Base-by-base conservation (phyloP, 768 basidiomycete species). In the Phaeolepiota aurea region DNA sequence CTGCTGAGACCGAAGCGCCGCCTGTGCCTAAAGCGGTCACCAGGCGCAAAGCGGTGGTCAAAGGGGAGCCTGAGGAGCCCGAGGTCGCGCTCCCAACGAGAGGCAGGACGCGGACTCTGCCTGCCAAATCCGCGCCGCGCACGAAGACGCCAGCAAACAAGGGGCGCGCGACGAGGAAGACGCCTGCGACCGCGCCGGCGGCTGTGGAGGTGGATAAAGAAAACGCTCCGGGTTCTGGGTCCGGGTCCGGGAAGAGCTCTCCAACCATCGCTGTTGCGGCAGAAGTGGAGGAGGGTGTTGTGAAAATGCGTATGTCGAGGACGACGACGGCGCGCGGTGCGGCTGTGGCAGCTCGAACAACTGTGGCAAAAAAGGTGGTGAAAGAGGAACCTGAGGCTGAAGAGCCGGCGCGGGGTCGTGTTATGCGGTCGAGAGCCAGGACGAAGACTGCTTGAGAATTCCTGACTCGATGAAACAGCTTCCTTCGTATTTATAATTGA, bases 191-290 rank as follows among this genome's bases (percentile, higher is more conserved):
- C 18, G 61, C 58, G 13, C 61, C 65, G 21, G 55, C 61, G 18
- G 58, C 57, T 2, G 48, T 46, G 23, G 54, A 44, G 5, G 55
- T 54, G 3, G 61, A 70, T 40, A 71, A 72, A 44, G 68, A 71
- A 51, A 70, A 70, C 39, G 51, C 64, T 1, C 57, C 62, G 1
- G 57, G 56, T 4, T 45, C 53, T 3, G 51, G 48, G 11, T 48
- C 46, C 1, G 52, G 46, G 13, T 42, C 54, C 9, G 25, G 39
- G n/a, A 31, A 28, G 13, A 31, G 30, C 14, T 31, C 21, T 10
- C 21, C 25, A 16, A 9, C 33, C 16, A 5, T 16, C 7, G 38
- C 42, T 20, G 39, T 35, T 12, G 56, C 38, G 12, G 57, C 55
- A 11, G 53, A 46, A 10, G 59, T 59, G 7, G 56, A 61, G 15